Percentiles rank a stretch among this genome's conserved stretches.
Conservation (phyloP, 768 basidiomycete genomes). For the Boletus rex-veris region DNA sequence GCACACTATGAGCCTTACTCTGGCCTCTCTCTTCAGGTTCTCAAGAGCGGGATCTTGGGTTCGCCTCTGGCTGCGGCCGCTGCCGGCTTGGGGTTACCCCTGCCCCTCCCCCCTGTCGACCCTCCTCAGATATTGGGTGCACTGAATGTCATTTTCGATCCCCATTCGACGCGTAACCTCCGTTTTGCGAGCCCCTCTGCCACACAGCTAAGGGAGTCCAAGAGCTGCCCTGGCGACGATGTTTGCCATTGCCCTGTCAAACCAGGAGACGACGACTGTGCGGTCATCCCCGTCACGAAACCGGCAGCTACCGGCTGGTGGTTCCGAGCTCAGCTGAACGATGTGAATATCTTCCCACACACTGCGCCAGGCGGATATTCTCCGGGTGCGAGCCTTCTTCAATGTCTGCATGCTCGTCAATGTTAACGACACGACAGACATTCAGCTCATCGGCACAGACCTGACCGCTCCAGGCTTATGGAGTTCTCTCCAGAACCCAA, state of each 20-base stretch:
- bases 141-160: conserved; percentile 11
- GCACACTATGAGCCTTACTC: conserved; percentile 3
- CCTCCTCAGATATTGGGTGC: conserved; percentile 2
- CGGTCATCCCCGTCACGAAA: conserved; percentile 4
- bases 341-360: conserved; percentile 6
- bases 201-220: background rate
- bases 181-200: conserved; percentile 9
- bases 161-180: conserved; percentile 10
- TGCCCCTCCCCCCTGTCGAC: background rate
- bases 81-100: no score
- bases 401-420: no score
- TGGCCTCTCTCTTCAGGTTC: conserved; percentile 5
- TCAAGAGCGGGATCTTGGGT: background rate
- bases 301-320: conserved; percentile 13
- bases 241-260: background rate
- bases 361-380: no score
- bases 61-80: no score
- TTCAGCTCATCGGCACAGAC: conserved; percentile 7
- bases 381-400: no score
- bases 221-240: background rate
- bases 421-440: no score
- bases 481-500: background rate
- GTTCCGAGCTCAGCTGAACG: background rate
- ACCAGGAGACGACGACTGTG: background rate
- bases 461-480: background rate